Base-by-base conservation (phyloP, 1,284 basidiomycete species). In the Peniophora sp. region DNA sequence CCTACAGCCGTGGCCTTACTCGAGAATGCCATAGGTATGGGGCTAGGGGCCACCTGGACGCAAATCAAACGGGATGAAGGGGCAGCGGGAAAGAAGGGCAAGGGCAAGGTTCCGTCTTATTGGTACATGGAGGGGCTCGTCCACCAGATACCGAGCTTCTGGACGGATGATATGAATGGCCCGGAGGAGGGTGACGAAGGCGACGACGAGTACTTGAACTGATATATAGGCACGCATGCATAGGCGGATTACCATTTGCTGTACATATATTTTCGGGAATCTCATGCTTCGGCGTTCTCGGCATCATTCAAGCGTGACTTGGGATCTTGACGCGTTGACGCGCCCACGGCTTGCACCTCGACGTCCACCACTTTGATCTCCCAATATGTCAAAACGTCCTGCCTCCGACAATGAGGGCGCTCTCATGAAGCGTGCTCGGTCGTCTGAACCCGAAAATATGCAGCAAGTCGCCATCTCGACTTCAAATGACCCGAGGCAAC, bases 401-500 rank as follows among this genome's bases (percentile, higher is more conserved):
- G 81, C 81, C 37, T 78, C 81, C 35, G 71, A 73, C 5, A 57
- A 69, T 23, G 72, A 70, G 24, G 81, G 78, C 12, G 69, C 72
- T 9, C 71, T 88, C 51, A 72, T 86, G 42, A 88, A 88, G 66
- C 71, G 84, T 43, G 78, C 81, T 12, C 78, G 78, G 50, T 77
- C 78, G 2, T 73, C 71, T 6, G 75, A 80, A 2, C 81, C 84
- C n/a, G 56, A 58, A 22, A 54, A 62, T 2, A 73, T 73, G 15
- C 85, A 76, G 58, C 85, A 90, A 61, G 79, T 91, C 48, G 77
- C 77, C 41, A 89, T 91, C 43, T 89, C 88, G 1, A 82, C 83
- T 1, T 75, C 77, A 1, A 77, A 77, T 47, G 81, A 88, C 60
- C 83, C 85, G 54, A 74, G 80, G 43, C 78, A 77, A 64, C 87